Conservation (phyloP, 2,329 filamentous ascomycete species). For the Xylaria sp. region DNA sequence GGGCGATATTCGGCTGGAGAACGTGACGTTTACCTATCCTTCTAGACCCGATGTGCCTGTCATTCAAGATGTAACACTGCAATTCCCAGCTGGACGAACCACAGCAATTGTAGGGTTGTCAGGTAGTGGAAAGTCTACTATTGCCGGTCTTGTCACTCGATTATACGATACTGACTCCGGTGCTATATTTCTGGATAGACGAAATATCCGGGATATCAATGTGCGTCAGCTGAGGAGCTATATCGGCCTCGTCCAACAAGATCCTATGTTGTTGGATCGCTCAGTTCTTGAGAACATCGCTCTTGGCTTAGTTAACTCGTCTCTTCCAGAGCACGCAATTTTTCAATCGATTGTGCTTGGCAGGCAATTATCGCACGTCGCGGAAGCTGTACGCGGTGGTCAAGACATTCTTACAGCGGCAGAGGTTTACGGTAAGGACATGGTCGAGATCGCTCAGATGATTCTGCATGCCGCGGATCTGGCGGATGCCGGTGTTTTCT, state of each 20-base stretch:
- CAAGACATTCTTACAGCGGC: constrained; percentile 59
- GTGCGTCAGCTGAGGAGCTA: constrained; percentile 52
- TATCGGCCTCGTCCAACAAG: constrained; percentile 51
- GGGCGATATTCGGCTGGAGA: constrained; percentile 52
- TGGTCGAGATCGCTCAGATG: constrained; percentile 63
- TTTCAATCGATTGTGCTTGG: constrained; percentile 62
- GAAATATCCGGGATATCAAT: constrained; percentile 60
- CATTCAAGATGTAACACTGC: constrained; percentile 51
- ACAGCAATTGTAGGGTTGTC: constrained; percentile 64
- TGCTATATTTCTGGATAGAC: constrained; percentile 59
- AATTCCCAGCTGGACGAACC: constrained; percentile 52
- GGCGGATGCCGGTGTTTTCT: constrained; percentile 66
- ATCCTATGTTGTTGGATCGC: constrained; percentile 50
- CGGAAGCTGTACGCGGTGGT: constrained; percentile 63
- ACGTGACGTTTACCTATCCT: constrained; percentile 54
- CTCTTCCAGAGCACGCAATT: constrained; percentile 44
- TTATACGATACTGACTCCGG: constrained; percentile 68
- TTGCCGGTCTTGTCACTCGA: constrained; percentile 65
- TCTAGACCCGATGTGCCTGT: constrained; percentile 52
- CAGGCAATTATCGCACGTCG: constrained; percentile 61
- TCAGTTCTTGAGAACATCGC: constrained; percentile 55
- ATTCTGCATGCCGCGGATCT: constrained; percentile 63
- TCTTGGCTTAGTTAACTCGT: constrained; percentile 52
- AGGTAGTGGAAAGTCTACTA: constrained; percentile 61
- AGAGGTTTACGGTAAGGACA: constrained; percentile 55